Percentiles rank a stretch among this genome's conserved stretches.
phyloP scores from a whole-genome alignment of 2,329 filamentous ascomycete species.

The Cladosporium colombiae region DNA sequence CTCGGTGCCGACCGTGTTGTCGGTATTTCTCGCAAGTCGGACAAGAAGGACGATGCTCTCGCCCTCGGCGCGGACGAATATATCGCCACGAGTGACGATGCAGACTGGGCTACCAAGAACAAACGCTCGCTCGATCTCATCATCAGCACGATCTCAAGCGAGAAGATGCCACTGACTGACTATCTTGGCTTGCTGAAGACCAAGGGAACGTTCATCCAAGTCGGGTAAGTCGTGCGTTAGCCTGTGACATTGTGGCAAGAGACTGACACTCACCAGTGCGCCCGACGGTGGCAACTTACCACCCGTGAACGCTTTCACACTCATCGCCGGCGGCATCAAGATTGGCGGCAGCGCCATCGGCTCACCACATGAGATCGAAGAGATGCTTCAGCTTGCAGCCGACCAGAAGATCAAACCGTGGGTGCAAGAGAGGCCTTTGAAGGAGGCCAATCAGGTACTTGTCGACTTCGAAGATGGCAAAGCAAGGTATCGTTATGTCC shows the following conservation, averaged over 20 bases:
- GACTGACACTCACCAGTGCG: constrained; percentile 27
- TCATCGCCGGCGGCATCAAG: constrained; percentile 58
- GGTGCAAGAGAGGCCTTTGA: constrained; percentile 63
- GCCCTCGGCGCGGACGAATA: constrained; percentile 62
- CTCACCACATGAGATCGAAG: constrained; percentile 58
- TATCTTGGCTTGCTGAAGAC: constrained; percentile 63
- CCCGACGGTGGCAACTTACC: constrained; percentile 59
- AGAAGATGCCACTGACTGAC: constrained; percentile 62
- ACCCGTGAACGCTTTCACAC: constrained; percentile 56
- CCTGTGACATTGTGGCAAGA: background rate
- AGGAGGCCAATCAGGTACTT: constrained; percentile 59
- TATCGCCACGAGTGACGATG: constrained; percentile 59
- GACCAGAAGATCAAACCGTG: constrained; percentile 61
- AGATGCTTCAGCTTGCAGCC: constrained; percentile 63
- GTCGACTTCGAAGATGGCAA: constrained; percentile 60
- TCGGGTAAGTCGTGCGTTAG: constrained; percentile 46
- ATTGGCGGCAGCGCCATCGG: constrained; percentile 52
- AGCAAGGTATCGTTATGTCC: constrained; percentile 45
- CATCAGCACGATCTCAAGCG: constrained; percentile 58
- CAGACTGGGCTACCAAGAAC: constrained; percentile 61
- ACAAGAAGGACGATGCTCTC: constrained; percentile 61
- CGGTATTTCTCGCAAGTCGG: constrained; percentile 61
- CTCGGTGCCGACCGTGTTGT: constrained; percentile 67
- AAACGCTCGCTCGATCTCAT: constrained; percentile 58
- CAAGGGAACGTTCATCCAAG: constrained; percentile 64